Evolutionary conservation across 2,329 filamentous ascomycete genomes (phyloP), one percentile per base, ranked within the genome.

Genomic region (Talaromyces albobiverticillius): DNA sequence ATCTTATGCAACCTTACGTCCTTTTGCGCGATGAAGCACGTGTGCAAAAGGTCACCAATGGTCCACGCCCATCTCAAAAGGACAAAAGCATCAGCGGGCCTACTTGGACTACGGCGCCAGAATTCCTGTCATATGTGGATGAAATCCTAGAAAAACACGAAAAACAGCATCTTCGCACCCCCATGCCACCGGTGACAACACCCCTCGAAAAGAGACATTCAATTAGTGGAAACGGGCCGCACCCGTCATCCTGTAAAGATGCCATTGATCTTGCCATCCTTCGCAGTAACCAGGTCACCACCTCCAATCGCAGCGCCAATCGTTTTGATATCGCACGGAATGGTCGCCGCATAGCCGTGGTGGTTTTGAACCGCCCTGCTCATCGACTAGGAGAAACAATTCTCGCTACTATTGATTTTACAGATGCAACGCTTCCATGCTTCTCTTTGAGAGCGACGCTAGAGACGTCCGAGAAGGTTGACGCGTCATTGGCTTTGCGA

Each of bases 261-360:
- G 86, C 89, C 18, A 96, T 99, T 63, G 90, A 96, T 66, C 80
- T 95, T 57, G 85, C 94, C 11, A 96, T 97, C 56, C 79, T 96
- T 51, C 86, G 90, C 60, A 91, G 90, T 66, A 90, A 90, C 61
- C 75, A 86, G 61, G 80, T 84, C 0, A 78, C 78, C 2, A 80
- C 83, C 42, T 82, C 83, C n/a, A 85, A 86, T 32, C 87, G 90
- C 62, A 92, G 89, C 66, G 83, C 87, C n/a, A 96, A 96, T 64
- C 86, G 91, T 36, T 99, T 97, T 68, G 92, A 96, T 67, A 97
- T 99, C 67, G 87, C 93, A 11, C 88, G 93, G 13, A 92, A 91
- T 64, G 92, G 92, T n/a, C 86, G 86, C 53, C 86, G 86, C n/a
- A 92, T 99, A 11, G 93, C 89, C 2, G 90, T 95, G 5, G 84